Evolutionary conservation across 176 grass and related monocot species (phyloP).

Genomic region (Calamus simplicifolius): DNA sequence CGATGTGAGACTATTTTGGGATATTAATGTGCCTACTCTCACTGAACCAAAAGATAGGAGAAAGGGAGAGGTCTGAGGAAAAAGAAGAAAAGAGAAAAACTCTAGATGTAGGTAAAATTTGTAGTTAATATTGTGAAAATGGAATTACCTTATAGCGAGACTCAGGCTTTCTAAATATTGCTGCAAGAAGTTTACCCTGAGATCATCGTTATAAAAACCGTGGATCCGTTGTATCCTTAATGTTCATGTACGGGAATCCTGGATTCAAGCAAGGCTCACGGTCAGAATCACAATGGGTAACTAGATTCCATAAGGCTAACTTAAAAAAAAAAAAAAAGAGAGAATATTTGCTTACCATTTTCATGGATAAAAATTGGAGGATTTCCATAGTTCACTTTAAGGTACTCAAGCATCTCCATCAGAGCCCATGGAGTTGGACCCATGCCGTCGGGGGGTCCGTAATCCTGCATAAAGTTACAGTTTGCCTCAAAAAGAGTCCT

Average conservation of each 20-base stretch:
- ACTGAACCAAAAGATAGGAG: no score
- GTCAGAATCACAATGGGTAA: no score
- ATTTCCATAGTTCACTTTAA: constrained; percentile 54
- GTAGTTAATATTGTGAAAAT: no score
- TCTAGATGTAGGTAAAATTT: not conserved
- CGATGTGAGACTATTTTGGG: no score
- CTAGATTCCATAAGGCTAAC: no score
- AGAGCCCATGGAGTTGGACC: constrained; percentile 38
- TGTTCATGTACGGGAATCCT: not conserved
- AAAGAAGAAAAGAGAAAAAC: not conserved
- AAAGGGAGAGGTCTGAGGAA: no score
- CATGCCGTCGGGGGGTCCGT: no score
- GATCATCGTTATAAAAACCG: not conserved
- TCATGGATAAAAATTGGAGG: constrained; percentile 62
- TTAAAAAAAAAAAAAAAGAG: not conserved
- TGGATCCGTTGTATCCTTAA: not conserved
- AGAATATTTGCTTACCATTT: constrained; percentile 36
- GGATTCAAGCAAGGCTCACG: no score
- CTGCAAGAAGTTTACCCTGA: constrained; percentile 7
- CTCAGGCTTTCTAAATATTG: constrained; percentile 10
- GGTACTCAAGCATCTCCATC: constrained; percentile 48
- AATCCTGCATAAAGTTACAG: no score
- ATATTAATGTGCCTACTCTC: no score
- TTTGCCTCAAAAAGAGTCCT: no score
- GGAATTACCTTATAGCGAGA: constrained; percentile 11